Evolutionary conservation across 73 alveolate genomes (phyloP), one percentile per base, ranked within the genome.

Genomic region (Paramecium bursaria): DNA sequence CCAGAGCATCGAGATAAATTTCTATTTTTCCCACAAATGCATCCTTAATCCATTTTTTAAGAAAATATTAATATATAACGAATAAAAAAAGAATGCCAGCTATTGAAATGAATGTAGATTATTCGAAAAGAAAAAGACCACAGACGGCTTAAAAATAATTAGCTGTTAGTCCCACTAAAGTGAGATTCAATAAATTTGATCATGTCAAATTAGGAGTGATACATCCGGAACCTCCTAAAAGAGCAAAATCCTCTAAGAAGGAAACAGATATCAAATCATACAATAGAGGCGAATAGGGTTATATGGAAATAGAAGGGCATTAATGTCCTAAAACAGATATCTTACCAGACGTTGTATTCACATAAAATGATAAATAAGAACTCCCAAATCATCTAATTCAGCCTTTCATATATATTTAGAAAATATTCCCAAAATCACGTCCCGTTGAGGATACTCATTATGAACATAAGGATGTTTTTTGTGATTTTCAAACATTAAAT

Each of bases 1-100:
- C 39, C 61, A 46, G 92, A 79, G 29, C 92, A 87, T 67, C 82
- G 33, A 10, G 57, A 35, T 67, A 67, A 42, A 25, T 67, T 47
- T 7, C 44, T 57, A 4, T 39, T 21, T 67, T 67, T 67, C 44
- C 22, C 19, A 67, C 82, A 67, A 67, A 67, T 47, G 2, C 44
- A 67, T 4, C n/a, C 82, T 39, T 13, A 11, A 5, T 39, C 14
- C 5, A 39, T 11, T 39, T 39, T 39, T 7, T 11, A 39, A 7
- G 49, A 39, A 11, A 7, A 7, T 39, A 39, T 39, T 39, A 39
- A 39, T 39, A 39, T 39, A 39, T 7, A 7, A 39, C 11, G 5
- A 39, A 39, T 11, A 39, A 11, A 39, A 39, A 5, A 39, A 39
- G 11, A 39, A 39, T 39, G 49, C 49, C 49, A 7, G 11, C 49